Base-by-base conservation (phyloP, 2,329 filamentous ascomycete genomes). In the Trichophyton benhamiae region DNA sequence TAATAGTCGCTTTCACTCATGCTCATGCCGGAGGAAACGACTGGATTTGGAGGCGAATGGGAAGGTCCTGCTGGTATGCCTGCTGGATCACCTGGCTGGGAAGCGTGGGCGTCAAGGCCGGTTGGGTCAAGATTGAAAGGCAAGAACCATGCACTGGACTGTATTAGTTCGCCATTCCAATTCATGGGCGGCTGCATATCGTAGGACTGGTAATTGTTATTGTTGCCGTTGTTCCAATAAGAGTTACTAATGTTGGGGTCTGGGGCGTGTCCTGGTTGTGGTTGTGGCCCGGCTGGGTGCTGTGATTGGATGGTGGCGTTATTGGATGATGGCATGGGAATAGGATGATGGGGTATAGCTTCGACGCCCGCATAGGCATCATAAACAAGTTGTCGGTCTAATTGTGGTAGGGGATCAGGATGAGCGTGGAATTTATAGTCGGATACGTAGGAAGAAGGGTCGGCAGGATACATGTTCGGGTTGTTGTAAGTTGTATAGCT, bases 91-190 rank as follows among this genome's bases (percentile, higher is more conserved):
- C 20, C 20, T 27, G 33, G 33, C n/a, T 41, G 55, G 8, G 55
- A 41, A 27, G 25, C 55, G 22, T 58, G n/a, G 15, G 63, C 33
- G 27, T 62, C 61, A 17, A 65, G 41, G n/a, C 60, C 62, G 8
- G 73, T 62, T 3, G 90, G 88, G 62, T 94, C 88, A 74, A 95
- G 84, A 70, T 95, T 95, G 74, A 96, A 95, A 1, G 91, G 90
- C 78, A 95, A 85, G 72, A 95, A 95, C 89, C 91, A 97, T 3
- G 88, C 89, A 59, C 86, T 87, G 53, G 74, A 73, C 49, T 76
- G 74, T 60, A 74, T 71, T 62, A 70, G 74, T 48, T 74, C 74
- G 57, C 71, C 72, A 4, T 70, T 20, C 64, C 64, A 63, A 9
- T 57, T 57, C 33, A 69, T 3, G 70, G 73, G 1, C 3, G 33